A percentile compares a stretch with the other conserved stretches of the same genome.
phyloP scores from a whole-genome alignment of 106 monocot genomes.

The Triglochin maritima region DNA sequence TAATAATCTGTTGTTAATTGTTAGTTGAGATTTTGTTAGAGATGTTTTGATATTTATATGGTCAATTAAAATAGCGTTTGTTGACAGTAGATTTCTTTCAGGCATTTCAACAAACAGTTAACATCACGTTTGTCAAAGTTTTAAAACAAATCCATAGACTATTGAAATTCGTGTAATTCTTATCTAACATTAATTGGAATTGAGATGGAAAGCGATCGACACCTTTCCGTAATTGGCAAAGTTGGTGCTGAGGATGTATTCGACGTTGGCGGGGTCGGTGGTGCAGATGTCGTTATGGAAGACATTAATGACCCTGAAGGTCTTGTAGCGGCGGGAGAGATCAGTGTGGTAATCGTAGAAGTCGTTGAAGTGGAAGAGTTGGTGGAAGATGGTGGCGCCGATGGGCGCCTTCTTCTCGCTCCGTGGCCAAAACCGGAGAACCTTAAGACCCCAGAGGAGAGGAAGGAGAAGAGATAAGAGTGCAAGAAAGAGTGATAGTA shows the following conservation, averaged over 20 bases:
- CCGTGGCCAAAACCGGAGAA: no score
- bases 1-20: no score
- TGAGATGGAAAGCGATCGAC: not conserved
- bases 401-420: no score
- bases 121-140: not conserved
- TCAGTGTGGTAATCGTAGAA: slow-evolving; percentile 7
- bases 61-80: no score
- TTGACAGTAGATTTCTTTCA: no score
- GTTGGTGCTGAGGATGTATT: slow-evolving; percentile 4
- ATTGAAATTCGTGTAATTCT: not conserved
- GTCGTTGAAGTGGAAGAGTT: not conserved
- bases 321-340: not conserved
- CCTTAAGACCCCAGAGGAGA: no score
- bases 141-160: not conserved
- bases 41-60: no score
- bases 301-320: not conserved
- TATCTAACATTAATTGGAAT: not conserved
- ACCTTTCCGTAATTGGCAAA: slow-evolving; percentile 3
- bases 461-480: no score
- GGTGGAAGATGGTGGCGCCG: not conserved
- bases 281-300: not conserved
- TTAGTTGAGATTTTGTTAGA: no score
- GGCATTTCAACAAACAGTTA: no score
- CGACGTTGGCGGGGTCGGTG: slow-evolving; percentile 1
- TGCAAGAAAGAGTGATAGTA: no score